Conservation (phyloP, 805 yeast species). For the Hanseniaspora nectarophila region DNA sequence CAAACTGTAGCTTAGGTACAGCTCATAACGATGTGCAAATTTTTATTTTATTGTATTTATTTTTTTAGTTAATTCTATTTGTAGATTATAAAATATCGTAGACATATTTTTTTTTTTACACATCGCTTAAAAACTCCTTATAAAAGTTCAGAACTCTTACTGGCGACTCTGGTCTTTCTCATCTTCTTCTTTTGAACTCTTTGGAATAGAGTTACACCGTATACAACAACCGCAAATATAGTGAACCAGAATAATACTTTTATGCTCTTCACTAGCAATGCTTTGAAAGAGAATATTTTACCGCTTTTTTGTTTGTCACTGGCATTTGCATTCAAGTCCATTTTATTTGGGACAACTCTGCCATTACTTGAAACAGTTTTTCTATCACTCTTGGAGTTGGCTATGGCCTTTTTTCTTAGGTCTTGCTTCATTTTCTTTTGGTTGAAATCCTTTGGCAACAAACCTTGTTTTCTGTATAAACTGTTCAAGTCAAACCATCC, state of each 20-base stretch:
- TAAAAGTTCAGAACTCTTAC: constrained; percentile 12
- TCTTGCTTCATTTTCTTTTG: constrained; percentile 4
- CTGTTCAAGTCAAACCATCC: constrained; percentile 14
- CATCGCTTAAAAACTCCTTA: not conserved
- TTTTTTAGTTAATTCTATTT: too few relatives aligned
- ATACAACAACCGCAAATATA: constrained; percentile 4
- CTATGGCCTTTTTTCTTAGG: not conserved
- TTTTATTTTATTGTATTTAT: too few relatives aligned
- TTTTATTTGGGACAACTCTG: not conserved
- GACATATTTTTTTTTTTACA: not conserved
- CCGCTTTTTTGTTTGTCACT: constrained; percentile 2
- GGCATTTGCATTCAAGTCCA: not conserved
- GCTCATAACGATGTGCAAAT: too few relatives aligned
- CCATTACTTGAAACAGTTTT: constrained; percentile 1
- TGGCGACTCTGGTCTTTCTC: constrained; percentile 13
- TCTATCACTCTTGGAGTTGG: not conserved
- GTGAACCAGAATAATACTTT: not conserved
- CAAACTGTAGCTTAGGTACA: not conserved
- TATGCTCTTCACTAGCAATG: not conserved
- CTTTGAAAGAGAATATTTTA: constrained; percentile 2
- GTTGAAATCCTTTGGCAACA: constrained; percentile 12
- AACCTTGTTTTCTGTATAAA: constrained; percentile 15
- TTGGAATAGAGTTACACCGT: constrained; percentile 9
- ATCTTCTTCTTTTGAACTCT: constrained; percentile 14
- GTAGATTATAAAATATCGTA: not conserved